Evolutionary conservation across 257 asterid genomes (phyloP), one percentile per base, ranked within the genome.

Genomic region (Solanum rostratum): DNA sequence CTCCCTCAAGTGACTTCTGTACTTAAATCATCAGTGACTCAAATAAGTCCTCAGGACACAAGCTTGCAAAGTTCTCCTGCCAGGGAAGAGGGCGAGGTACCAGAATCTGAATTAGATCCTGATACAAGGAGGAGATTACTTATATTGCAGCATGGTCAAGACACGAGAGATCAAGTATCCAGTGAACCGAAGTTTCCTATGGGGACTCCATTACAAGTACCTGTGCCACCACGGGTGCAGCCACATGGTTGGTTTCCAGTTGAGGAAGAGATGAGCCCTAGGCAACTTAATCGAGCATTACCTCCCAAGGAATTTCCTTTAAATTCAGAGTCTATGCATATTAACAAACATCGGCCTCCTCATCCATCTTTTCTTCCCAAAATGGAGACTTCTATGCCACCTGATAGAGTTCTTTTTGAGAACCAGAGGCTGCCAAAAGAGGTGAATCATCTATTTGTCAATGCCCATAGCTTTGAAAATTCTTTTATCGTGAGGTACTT

Each of bases 21-120:
- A 53, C 89, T 90, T 69, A 93, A 91, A 89, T 85, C 92, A 63
- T 88, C 93, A n/a, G 27, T 87, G 60, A 85, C 91, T 82, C 98
- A 87, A 85, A 82, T 88, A 86, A 86, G 88, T 74, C 94, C 92
- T 83, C 92, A 85, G 82, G 99, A 95, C 33, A 80, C 91, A 79
- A 87, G 84, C 80, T 83, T 92, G 89, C 96, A 86, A 59, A 88
- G 90, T 85, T 94, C 99, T 87, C 97, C 98, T 82, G 98, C 98
- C 85, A 91, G 94, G 87, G 99, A 97, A 93, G 99, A 97, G 88
- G 99, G 99, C 49, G 99, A 97, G 91, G 97, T 97, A 43, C 97
- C 98, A 18, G 99, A 97, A 88, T 97, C 98, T 87, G 99, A 97
- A 91, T 84, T 97, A 85, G 99, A 97, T 92, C 99, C 98, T 22